Evolutionary conservation across 805 yeast genomes (phyloP).

Genomic region (Hanseniaspora thailandica): DNA sequence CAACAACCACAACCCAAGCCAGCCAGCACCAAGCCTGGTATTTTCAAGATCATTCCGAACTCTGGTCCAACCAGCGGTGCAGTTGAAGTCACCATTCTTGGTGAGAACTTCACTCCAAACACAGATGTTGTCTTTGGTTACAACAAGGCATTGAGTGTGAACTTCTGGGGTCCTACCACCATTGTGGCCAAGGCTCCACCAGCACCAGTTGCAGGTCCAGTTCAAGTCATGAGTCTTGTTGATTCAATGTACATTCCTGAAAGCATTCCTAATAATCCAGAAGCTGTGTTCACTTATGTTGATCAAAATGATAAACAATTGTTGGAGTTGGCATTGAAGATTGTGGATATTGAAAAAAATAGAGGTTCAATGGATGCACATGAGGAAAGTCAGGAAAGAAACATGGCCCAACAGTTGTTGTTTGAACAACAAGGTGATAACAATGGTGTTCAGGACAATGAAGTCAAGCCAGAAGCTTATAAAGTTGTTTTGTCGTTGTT

Average conservation of each 20-base stretch:
- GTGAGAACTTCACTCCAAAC: slow-evolving; percentile 76
- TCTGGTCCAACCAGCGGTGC: slow-evolving; percentile 97
- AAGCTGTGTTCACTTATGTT: slow-evolving; percentile 66
- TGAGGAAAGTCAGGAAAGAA: slow-evolving; percentile 43
- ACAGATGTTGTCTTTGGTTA: slow-evolving; percentile 78
- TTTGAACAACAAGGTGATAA: slow-evolving; percentile 35
- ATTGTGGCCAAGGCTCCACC: slow-evolving; percentile 92
- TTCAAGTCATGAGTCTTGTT: slow-evolving; percentile 63
- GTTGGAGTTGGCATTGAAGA: slow-evolving; percentile 88
- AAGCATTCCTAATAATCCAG: slow-evolving; percentile 20
- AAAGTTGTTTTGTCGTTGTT: slow-evolving; percentile 54
- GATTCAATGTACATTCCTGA: slow-evolving; percentile 31
- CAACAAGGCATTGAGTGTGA: slow-evolving; percentile 67
- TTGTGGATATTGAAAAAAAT: slow-evolving; percentile 67
- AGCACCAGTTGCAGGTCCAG: slow-evolving; percentile 80
- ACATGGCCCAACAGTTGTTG: slow-evolving; percentile 82
- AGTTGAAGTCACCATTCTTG: slow-evolving; percentile 82
- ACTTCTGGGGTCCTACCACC: slow-evolving; percentile 92
- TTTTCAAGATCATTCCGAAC: slow-evolving; percentile 84
- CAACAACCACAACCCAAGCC: slow-evolving; percentile 14
- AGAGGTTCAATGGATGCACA: neutral
- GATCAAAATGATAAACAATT: slow-evolving; percentile 93
- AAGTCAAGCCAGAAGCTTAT: neutral
- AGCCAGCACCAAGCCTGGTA: slow-evolving; percentile 34
- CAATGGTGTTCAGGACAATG: neutral